These are phyloP conservation scores for Paraconiothyrium brasiliense DNA, from an alignment of 2,329 filamentous ascomycete genomes.

Conservation along the genomic window DNA sequence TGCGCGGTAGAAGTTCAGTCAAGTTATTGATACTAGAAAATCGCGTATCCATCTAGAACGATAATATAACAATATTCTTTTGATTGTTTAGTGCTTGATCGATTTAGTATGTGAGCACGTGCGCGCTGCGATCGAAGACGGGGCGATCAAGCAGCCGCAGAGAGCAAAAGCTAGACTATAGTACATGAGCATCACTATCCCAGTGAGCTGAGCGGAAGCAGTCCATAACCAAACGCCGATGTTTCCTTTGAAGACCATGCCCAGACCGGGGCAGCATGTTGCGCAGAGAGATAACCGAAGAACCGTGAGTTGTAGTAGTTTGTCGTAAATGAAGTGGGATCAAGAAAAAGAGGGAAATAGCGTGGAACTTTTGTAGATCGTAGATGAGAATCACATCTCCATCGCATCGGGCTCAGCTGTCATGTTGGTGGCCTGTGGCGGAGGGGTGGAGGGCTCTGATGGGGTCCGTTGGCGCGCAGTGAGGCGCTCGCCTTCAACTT, in stretches of 20 bases:
- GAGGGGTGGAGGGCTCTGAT: conserved; percentile 36
- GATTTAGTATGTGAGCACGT: conserved; percentile 35
- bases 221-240: conserved; percentile 47
- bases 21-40: background rate
- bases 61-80: conserved; percentile 19
- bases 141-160: conserved; percentile 49
- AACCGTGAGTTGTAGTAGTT: conserved; percentile 31
- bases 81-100: conserved; percentile 36
- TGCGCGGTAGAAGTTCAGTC: background rate
- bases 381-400: conserved; percentile 42
- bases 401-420: conserved; percentile 43
- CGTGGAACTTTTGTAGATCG: background rate
- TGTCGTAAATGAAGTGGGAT: conserved; percentile 32
- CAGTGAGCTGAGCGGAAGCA: conserved; percentile 42
- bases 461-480: conserved; percentile 49
- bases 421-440: conserved; percentile 32
- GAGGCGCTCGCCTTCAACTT: conserved; percentile 50
- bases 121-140: conserved; percentile 42
- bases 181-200: conserved; percentile 38
- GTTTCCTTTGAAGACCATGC: conserved; percentile 35
- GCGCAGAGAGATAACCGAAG: conserved; percentile 28
- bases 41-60: background rate
- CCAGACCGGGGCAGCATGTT: conserved; percentile 36
- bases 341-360: conserved; percentile 26
- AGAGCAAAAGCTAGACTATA: conserved; percentile 33